phyloP scores from a whole-genome alignment of 2,329 filamentous ascomycete genomes.

The Fusarium siculi region DNA sequence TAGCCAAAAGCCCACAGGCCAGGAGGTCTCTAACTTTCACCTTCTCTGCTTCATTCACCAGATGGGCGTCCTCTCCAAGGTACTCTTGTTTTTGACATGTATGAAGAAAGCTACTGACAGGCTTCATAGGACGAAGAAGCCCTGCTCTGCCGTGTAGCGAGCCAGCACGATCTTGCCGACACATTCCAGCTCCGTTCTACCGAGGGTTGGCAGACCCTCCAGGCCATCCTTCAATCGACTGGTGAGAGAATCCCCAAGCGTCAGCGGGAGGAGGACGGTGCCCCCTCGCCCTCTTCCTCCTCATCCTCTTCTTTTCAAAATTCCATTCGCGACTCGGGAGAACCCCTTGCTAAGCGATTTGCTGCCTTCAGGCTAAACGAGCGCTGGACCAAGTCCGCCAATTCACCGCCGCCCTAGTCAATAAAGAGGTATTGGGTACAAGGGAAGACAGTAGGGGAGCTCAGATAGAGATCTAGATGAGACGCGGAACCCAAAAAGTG shows the following conservation, averaged over 20 bases:
- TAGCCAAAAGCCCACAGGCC: constrained; percentile 69
- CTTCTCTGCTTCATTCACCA: constrained; percentile 87
- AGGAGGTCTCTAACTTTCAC: constrained; percentile 91
- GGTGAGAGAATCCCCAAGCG: constrained; percentile 95
- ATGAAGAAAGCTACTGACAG: constrained; percentile 2
- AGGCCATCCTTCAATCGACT: constrained; percentile 94
- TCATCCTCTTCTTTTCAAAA: constrained; percentile 44
- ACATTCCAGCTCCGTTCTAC: constrained; percentile 86
- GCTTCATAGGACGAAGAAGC: constrained; percentile 81
- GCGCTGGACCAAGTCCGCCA: constrained; percentile 41
- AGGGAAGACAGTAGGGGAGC: background rate
- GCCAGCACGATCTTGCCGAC: constrained; percentile 81
- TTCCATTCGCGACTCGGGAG: constrained; percentile 53
- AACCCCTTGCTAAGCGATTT: constrained; percentile 73
- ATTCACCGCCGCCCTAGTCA: constrained; percentile 41
- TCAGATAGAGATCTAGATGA: background rate
- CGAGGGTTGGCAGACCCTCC: constrained; percentile 91
- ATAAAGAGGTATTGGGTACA: constrained; percentile 17
- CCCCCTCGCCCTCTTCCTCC: constrained; percentile 44
- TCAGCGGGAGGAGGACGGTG: constrained; percentile 51
- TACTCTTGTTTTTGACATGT: constrained; percentile 53
- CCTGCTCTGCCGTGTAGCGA: constrained; percentile 86
- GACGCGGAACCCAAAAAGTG: background rate
- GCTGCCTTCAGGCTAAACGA: constrained; percentile 72
- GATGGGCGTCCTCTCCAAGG: constrained; percentile 86